Percentiles rank a stretch among this genome's conserved stretches.
Conservation (phyloP, 75 land plant species). For the Azolla pinnata region DNA sequence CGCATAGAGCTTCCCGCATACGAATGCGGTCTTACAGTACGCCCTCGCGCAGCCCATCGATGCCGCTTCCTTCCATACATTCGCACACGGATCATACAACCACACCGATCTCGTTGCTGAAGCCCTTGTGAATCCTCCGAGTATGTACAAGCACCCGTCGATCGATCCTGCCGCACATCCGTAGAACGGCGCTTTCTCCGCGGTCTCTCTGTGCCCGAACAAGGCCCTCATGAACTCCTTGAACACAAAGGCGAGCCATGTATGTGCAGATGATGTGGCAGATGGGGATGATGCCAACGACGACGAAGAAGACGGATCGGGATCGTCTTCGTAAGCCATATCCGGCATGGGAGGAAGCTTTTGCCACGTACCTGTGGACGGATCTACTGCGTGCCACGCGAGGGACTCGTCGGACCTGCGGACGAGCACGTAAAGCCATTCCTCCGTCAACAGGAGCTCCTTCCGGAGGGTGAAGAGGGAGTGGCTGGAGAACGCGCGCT, state of each 20-base stretch:
- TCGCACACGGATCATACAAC: constrained; percentile 66
- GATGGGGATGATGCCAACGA: no score
- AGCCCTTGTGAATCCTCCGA: constrained; percentile 79
- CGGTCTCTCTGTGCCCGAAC: constrained; percentile 55
- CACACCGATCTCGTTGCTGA: constrained; percentile 74
- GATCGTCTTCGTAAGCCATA: constrained; percentile 33
- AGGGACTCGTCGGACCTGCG: constrained; percentile 60
- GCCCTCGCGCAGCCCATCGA: constrained; percentile 80
- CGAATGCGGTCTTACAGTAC: constrained; percentile 75
- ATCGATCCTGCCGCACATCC: constrained; percentile 82
- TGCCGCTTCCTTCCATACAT: constrained; percentile 60
- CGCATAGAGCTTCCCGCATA: constrained; percentile 81
- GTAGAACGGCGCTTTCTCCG: constrained; percentile 59
- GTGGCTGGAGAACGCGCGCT: constrained; percentile 32
- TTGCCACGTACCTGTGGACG: constrained; percentile 55
- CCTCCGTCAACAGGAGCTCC: constrained; percentile 66
- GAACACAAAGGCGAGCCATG: constrained; percentile 45
- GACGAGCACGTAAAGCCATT: constrained; percentile 82
- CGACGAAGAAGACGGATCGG: constrained; percentile 21
- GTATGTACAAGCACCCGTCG: constrained; percentile 77
- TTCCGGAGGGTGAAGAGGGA: constrained; percentile 57
- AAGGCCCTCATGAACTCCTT: constrained; percentile 54
- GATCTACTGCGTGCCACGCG: constrained; percentile 82
- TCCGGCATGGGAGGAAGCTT: constrained; percentile 79
- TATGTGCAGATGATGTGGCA: no score